Evolutionary conservation across 768 basidiomycete species (phyloP).

Genomic region (Kwoniella newhampshirensis): DNA sequence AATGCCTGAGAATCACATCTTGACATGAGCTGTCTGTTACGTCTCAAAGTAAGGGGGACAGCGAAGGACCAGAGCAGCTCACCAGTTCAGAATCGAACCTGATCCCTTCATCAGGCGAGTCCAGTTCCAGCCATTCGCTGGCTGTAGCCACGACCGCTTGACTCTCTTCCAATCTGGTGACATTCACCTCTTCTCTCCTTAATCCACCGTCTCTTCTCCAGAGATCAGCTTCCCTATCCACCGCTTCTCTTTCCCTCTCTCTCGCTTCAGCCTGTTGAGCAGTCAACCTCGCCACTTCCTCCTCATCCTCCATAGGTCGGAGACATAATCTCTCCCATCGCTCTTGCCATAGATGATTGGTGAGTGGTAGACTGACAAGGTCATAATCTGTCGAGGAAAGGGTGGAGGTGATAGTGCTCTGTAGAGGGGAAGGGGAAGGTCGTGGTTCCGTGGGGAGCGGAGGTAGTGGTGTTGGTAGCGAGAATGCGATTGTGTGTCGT

Average conservation of each 20-base stretch:
- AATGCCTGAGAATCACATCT: slow-evolving; percentile 68
- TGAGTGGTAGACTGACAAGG: slow-evolving; percentile 77
- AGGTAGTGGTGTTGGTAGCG: slow-evolving; percentile 33
- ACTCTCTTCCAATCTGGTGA: slow-evolving; percentile 70
- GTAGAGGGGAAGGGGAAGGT: slow-evolving; percentile 39
- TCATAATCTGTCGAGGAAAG: slow-evolving; percentile 64
- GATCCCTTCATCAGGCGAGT: slow-evolving; percentile 87
- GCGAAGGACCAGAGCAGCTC: slow-evolving; percentile 50
- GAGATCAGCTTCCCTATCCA: slow-evolving; percentile 65
- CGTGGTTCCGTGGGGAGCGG: slow-evolving; percentile 36
- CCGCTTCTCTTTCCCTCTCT: slow-evolving; percentile 51
- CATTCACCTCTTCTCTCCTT: slow-evolving; percentile 77
- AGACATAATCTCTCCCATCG: slow-evolving; percentile 90
- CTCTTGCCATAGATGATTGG: slow-evolving; percentile 78
- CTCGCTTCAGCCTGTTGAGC: slow-evolving; percentile 42
- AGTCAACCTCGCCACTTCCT: slow-evolving; percentile 10
- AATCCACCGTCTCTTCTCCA: slow-evolving; percentile 86
- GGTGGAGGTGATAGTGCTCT: slow-evolving; percentile 32
- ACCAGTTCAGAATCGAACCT: slow-evolving; percentile 95
- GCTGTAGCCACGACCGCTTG: slow-evolving; percentile 65
- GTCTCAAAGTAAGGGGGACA: background rate
- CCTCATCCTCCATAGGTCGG: slow-evolving; percentile 46
- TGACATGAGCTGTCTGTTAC: too few relatives aligned
- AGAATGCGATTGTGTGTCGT: slow-evolving; percentile 36
- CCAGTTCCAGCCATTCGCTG: slow-evolving; percentile 94